These are phyloP conservation scores for Lumnitzera littorea DNA, from an alignment of 345 rosid genomes.

Conservation along the genomic window DNA sequence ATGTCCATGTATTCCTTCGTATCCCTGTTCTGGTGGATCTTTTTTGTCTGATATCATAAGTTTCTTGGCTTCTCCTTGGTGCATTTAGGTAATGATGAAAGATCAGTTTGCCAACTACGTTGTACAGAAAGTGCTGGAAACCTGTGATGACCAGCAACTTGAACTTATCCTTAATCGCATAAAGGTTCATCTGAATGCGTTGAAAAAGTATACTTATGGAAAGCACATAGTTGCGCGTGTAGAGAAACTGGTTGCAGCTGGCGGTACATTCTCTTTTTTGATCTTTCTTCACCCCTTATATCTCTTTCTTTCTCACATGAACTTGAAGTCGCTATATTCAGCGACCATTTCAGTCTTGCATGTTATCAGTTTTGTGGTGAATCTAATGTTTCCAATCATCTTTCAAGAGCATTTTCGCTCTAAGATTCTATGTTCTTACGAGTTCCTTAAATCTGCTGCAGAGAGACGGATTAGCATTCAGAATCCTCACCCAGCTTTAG, in stretches of 20 bases:
- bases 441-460: slow-evolving; percentile 19
- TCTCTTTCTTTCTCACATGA: neutral
- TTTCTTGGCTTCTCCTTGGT: slow-evolving; percentile 4
- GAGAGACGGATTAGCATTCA: slow-evolving; percentile 59
- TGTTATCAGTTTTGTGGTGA: neutral
- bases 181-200: slow-evolving; percentile 77
- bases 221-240: slow-evolving; percentile 97
- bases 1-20: too few relatives aligned
- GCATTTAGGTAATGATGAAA: slow-evolving; percentile 87
- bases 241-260: slow-evolving; percentile 94
- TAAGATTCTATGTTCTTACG: neutral
- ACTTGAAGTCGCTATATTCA: neutral
- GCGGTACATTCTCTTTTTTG: slow-evolving; percentile 42
- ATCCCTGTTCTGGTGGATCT: too few relatives aligned
- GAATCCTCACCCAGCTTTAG: slow-evolving; percentile 32
- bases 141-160: slow-evolving; percentile 86
- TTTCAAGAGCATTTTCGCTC: too few relatives aligned
- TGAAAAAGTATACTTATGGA: slow-evolving; percentile 93
- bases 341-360: too few relatives aligned
- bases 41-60: neutral
- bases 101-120: slow-evolving; percentile 98
- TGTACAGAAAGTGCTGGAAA: slow-evolving; percentile 96
- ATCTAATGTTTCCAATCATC: neutral
- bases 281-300: neutral
- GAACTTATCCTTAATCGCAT: slow-evolving; percentile 79